Conservation (phyloP, 2,329 filamentous ascomycete genomes). For the Arthroderma sp. region DNA sequence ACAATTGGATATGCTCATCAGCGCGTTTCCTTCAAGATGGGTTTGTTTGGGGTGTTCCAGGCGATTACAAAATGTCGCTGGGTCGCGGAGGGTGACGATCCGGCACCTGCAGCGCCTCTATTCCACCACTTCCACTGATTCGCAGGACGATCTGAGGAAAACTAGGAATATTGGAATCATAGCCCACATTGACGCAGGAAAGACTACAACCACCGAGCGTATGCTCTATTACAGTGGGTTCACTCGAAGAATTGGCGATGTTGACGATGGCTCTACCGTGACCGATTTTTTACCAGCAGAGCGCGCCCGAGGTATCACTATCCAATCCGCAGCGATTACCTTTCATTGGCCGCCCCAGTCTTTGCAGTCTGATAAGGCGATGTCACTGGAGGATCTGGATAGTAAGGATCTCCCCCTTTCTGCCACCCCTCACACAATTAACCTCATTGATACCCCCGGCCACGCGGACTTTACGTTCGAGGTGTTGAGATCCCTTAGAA, state of each 20-base stretch:
- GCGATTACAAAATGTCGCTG: neutral
- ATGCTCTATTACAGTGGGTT: slow-evolving; percentile 96
- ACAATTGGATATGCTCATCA: neutral
- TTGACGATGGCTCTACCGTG: slow-evolving; percentile 91
- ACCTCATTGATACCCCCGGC: slow-evolving; percentile 89
- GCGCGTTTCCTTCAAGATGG: slow-evolving; percentile 7
- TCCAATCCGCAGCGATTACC: slow-evolving; percentile 91
- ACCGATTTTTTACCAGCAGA: slow-evolving; percentile 95
- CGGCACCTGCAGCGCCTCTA: too few relatives aligned
- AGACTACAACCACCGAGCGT: slow-evolving; percentile 96
- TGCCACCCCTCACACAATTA: slow-evolving; percentile 55
- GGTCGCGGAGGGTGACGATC: too few relatives aligned
- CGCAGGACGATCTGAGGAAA: slow-evolving; percentile 35
- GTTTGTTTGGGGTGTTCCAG: slow-evolving; percentile 8
- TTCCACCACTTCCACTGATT: too few relatives aligned
- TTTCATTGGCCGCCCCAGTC: slow-evolving; percentile 69
- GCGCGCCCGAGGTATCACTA: slow-evolving; percentile 84
- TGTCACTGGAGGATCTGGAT: slow-evolving; percentile 13
- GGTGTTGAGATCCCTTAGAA: slow-evolving; percentile 75
- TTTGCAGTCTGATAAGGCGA: slow-evolving; percentile 10
- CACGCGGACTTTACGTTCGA: slow-evolving; percentile 98
- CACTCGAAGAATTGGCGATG: slow-evolving; percentile 79
- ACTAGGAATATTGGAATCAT: slow-evolving; percentile 97
- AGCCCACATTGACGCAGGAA: slow-evolving; percentile 95
- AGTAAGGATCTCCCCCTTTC: slow-evolving; percentile 37